Evolutionary conservation across 2,329 filamentous ascomycete genomes (phyloP).

Genomic region (Ampelomyces quisqualis): DNA sequence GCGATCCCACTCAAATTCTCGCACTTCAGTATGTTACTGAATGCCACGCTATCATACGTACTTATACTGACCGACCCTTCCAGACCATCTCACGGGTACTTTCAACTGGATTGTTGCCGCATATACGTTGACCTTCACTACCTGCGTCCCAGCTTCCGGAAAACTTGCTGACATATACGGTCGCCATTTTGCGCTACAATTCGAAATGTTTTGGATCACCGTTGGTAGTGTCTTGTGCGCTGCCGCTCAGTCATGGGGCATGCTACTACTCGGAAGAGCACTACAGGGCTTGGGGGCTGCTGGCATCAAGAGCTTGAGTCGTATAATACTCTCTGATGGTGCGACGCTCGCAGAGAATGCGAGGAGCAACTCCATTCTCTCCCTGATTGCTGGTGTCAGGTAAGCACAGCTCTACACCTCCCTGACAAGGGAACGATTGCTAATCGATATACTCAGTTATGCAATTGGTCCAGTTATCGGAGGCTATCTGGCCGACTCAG

Average conservation of each 20-base stretch:
- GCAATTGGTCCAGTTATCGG: conserved; percentile 63
- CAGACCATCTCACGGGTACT: conserved; percentile 56
- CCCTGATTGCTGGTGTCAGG: conserved; percentile 58
- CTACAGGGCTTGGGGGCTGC: conserved; percentile 64
- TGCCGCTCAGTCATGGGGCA: conserved; percentile 58
- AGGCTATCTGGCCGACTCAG: conserved; percentile 55
- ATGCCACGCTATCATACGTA: neutral
- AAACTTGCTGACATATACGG: conserved; percentile 67
- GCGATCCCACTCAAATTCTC: conserved; percentile 63
- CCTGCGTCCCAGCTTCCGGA: conserved; percentile 67
- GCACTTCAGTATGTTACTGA: conserved; percentile 58
- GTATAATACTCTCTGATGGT: conserved; percentile 65
- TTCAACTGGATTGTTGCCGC: conserved; percentile 65
- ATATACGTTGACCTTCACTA: conserved; percentile 67
- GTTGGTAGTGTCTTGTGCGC: conserved; percentile 64
- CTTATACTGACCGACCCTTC: conserved; percentile 3
- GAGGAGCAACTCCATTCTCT: conserved; percentile 68
- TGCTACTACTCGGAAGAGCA: conserved; percentile 63
- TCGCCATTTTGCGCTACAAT: conserved; percentile 59
- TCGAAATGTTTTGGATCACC: conserved; percentile 54
- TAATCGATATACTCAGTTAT: conserved; percentile 46
- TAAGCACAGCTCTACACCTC: conserved; percentile 6
- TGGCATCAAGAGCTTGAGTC: conserved; percentile 61
- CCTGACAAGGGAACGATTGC: neutral
- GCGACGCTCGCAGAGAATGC: conserved; percentile 70